A percentile compares a stretch with the other conserved stretches of the same genome.
Evolutionary conservation across 2,329 filamentous ascomycete genomes (phyloP).

Genomic region (Cladosporium sp.): DNA sequence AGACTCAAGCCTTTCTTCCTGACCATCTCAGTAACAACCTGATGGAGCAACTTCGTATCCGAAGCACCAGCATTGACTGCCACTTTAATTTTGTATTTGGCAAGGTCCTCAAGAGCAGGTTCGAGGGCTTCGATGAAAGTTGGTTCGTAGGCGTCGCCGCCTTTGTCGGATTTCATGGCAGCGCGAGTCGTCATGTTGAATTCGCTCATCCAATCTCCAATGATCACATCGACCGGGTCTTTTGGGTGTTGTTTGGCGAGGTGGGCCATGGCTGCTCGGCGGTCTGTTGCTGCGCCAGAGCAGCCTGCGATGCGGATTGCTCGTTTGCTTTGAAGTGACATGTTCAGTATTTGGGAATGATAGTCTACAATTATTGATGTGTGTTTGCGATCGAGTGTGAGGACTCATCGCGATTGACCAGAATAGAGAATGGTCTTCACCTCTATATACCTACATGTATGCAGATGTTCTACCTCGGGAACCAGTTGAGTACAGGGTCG

Average conservation of each 20-base stretch:
- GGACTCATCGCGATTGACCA: no score
- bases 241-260: slow-evolving; percentile 25
- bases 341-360: slow-evolving; percentile 14
- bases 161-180: slow-evolving; percentile 18
- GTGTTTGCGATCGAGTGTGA: background rate
- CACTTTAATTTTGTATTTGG: slow-evolving; percentile 49
- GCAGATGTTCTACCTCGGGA: background rate
- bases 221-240: slow-evolving; percentile 49
- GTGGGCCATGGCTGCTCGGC: slow-evolving; percentile 33
- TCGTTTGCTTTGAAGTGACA: slow-evolving; percentile 20
- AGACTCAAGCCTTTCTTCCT: slow-evolving; percentile 34
- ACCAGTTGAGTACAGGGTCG: background rate
- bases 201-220: slow-evolving; percentile 47
- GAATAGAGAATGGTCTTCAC: no score
- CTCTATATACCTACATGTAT: background rate
- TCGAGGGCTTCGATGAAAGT: slow-evolving; percentile 49
- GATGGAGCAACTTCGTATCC: slow-evolving; percentile 50
- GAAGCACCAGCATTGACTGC: slow-evolving; percentile 54
- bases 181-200: slow-evolving; percentile 32
- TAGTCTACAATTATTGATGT: no score
- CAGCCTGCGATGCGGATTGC: slow-evolving; percentile 30
- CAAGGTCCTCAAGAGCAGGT: slow-evolving; percentile 42
- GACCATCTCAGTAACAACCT: slow-evolving; percentile 38
- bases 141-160: slow-evolving; percentile 44
- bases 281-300: slow-evolving; percentile 38